Percentiles rank a stretch among this genome's conserved stretches.
Evolutionary conservation across 129 eudicot genomes (phyloP).

Genomic region (Helianthus annuus): DNA sequence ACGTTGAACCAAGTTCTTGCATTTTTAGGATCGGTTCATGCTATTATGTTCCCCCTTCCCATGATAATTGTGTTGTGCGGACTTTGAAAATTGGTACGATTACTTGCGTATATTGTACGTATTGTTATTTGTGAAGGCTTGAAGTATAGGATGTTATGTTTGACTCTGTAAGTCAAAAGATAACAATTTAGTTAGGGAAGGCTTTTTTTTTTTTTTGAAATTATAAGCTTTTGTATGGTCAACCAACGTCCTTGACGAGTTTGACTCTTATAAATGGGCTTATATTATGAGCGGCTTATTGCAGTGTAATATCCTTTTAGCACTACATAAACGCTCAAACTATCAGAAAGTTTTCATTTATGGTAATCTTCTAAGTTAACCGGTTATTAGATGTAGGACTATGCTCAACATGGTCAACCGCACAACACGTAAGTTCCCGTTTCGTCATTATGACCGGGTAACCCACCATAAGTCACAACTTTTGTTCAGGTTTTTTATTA

Average conservation of each 20-base stretch:
- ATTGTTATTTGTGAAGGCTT: background rate
- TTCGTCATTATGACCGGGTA: background rate
- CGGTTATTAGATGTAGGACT: background rate
- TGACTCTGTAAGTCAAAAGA: background rate
- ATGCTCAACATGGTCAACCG: background rate
- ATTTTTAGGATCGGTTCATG: background rate
- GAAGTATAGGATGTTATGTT: constrained; percentile 4
- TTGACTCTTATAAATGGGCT: background rate
- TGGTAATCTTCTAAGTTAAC: background rate
- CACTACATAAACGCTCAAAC: background rate
- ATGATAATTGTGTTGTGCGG: background rate
- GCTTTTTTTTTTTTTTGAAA: background rate
- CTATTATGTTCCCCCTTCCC: background rate
- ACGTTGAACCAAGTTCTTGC: constrained; percentile 6
- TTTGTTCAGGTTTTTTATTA: no score
- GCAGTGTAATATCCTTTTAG: background rate
- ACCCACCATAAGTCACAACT: background rate
- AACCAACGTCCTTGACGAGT: background rate
- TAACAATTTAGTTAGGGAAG: background rate
- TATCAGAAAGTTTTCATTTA: background rate
- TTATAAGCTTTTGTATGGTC: background rate
- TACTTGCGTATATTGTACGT: background rate
- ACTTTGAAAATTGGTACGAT: background rate
- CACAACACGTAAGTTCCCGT: background rate
- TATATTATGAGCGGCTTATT: background rate